Evolutionary conservation across 2,329 filamentous ascomycete species (phyloP), one percentile per base, ranked within the genome.

Genomic region (Paracorniculantispora psalliotae): DNA sequence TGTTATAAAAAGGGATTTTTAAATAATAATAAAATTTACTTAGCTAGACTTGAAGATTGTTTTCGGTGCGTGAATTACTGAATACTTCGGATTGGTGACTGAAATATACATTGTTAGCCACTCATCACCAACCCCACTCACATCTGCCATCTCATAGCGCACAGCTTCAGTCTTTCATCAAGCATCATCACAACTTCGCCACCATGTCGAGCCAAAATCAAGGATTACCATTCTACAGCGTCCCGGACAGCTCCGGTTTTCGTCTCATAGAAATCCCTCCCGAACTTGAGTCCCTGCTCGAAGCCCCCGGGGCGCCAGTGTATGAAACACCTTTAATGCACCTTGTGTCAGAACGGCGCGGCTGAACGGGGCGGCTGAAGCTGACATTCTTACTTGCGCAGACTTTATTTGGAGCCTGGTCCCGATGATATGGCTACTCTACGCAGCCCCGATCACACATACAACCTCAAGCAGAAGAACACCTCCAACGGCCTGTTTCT

Each of bases 401-500:
- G 80, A 3, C 71, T 82, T 55, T 79, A 72, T 17, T 72, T 83
- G 48, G 76, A 79, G 63, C 77, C 79, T 13, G 80, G 81, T 21
- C 73, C 79, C 23, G 59, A 61, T 46, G 71, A 76, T 1, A 68
- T 71, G 2, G 83, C 83, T 26, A 68, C 85, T 44, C 77, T 87
- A 57, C 79, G 74, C 64, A 77, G 79, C 1, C 77, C 77, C 3
- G 70, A 74, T 56, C 80, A 78, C 64, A 80, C 78, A 17, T 88
- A 85, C 71, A 77, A 77, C 6, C 76, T 88, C 49, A 82, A 81
- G 30, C 85, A 87, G 66, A 87, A 87, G 68, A 87, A 87, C 68
- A 87, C 85, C 0, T 88, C 85, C 48, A 88, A 88, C 67, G 80
- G 81, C n/a, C 75, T 88, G 49, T 81, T 87, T 65, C 69, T 88